These are phyloP conservation scores for Cenchrus fungigraminus DNA, from an alignment of 176 grass and related monocot species.

Conservation along the genomic window DNA sequence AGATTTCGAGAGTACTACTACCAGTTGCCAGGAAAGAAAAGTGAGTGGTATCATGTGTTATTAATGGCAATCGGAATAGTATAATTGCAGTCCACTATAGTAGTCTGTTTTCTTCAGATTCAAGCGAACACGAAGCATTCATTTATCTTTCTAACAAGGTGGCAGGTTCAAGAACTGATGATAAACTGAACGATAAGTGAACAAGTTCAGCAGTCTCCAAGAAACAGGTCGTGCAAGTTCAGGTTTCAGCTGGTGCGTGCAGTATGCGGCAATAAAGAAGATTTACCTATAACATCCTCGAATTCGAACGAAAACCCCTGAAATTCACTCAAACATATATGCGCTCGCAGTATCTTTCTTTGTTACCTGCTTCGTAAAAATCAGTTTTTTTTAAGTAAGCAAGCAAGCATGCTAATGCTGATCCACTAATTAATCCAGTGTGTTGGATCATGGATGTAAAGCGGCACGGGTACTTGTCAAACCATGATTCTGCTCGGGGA, in stretches of 20 bases:
- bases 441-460: neutral
- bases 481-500: conserved; percentile 17
- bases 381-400: neutral
- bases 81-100: neutral
- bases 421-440: neutral
- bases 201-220: neutral
- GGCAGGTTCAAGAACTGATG: neutral
- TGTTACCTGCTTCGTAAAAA: neutral
- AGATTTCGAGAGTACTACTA: neutral
- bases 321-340: neutral
- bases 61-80: neutral
- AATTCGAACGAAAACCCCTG: neutral
- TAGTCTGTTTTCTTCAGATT: conserved; percentile 17
- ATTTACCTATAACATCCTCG: no score
- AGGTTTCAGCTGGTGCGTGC: neutral
- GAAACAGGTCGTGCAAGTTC: neutral
- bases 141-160: neutral
- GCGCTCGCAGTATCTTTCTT: neutral
- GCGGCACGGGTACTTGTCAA: neutral
- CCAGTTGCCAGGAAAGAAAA: neutral
- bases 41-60: neutral
- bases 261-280: no score
- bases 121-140: neutral
- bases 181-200: neutral
- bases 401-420: no score